Evolutionary conservation across 805 yeast species (phyloP), one percentile per base, ranked within the genome.

Genomic region (Suhomyces kilbournensis): DNA sequence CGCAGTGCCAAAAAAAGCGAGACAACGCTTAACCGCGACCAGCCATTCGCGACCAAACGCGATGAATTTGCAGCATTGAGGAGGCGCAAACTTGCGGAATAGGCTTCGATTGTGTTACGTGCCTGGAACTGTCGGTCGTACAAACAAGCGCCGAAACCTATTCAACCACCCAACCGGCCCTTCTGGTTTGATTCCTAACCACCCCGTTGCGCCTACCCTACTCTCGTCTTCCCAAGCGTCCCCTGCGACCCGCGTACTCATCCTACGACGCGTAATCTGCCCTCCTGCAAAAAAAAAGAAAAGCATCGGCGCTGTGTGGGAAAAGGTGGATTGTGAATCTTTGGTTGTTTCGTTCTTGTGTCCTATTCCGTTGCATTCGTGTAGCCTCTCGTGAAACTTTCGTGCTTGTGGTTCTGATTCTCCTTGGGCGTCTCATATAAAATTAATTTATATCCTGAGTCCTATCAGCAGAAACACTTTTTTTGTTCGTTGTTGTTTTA

Each of bases 391-490:
- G 42, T 38, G 42, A 38, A 28, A 38, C 23, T 38, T 38, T 38
- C 42, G 42, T 38, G 15, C 42, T 38, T 39, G 40, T 25, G 49
- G 49, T 47, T 34, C 45, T 32, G 42, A 38, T 17, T 38, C 35
- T 38, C 17, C 42, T 49, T 38, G 17, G 23, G 23, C 23, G 23
- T 38, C 20, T 50, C 44, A 26, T 50, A 50, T 50, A 50, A 50
- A 50, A 50, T 50, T 34, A 50, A 23, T 46, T 50, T 46, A 44
- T 23, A 17, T 30, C 39, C 39, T 44, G 42, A 17, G 6, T 10
- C 22, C 42, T 17, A 17, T 38, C 20, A 38, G 4, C 42, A 19
- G 17, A 2, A 28, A 28, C 32, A 28, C 14, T 46, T 46, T 32
- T 35, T 46, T 46, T 32, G 39, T 38, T n/a, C 12, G 42, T 38